These are phyloP conservation scores for Malus hybrid DNA, from an alignment of 331 rosid genomes.

Conservation along the genomic window DNA sequence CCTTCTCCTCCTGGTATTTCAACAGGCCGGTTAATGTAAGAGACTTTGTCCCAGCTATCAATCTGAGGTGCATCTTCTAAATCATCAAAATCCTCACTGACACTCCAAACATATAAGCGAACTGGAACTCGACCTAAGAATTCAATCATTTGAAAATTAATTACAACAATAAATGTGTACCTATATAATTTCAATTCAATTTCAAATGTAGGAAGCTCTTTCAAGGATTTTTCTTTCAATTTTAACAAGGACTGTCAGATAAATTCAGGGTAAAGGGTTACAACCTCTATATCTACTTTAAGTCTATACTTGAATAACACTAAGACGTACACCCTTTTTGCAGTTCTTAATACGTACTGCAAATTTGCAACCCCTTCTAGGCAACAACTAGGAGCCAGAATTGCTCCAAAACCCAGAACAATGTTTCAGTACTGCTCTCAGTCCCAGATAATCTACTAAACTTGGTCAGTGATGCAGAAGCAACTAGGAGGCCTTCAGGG, in stretches of 20 bases:
- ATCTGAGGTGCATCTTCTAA: slow-evolving; percentile 75
- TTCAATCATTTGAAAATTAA: slow-evolving; percentile 15
- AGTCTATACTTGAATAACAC: not conserved
- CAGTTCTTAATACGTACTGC: not conserved
- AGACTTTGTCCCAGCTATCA: slow-evolving; percentile 85
- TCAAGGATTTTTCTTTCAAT: not conserved
- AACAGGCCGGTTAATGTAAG: slow-evolving; percentile 71
- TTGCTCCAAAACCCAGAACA: not conserved
- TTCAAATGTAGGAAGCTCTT: not conserved
- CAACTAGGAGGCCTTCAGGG: not conserved
- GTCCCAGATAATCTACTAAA: not conserved
- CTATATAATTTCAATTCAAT: not conserved
- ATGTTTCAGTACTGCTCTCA: not conserved
- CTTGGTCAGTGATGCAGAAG: not conserved
- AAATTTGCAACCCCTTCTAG: not conserved
- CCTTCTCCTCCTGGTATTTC: slow-evolving; percentile 62
- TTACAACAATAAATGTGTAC: not conserved
- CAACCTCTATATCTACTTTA: not conserved
- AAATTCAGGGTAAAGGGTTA: not conserved
- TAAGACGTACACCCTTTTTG: not conserved
- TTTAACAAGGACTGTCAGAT: not conserved
- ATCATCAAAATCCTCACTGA: slow-evolving; percentile 55
- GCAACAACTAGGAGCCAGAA: not conserved
- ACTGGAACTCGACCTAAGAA: slow-evolving; percentile 72
- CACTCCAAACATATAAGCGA: slow-evolving; percentile 67